These are phyloP conservation scores for Solanum gandarillasii DNA, from an alignment of 257 asterid genomes.

Conservation along the genomic window DNA sequence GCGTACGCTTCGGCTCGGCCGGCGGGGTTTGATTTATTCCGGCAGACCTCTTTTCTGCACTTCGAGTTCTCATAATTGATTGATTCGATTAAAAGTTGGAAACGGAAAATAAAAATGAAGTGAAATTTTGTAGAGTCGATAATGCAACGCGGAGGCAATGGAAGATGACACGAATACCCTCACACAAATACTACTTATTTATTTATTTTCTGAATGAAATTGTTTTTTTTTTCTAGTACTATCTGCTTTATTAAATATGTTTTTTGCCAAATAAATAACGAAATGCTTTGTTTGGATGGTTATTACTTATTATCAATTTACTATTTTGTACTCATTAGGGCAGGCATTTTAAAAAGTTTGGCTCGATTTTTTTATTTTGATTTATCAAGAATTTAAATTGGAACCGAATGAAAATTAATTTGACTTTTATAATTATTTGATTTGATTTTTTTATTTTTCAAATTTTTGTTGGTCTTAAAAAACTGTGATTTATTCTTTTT, in stretches of 20 bases:
- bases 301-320: neutral
- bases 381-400: too few species aligned
- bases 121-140: neutral
- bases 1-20: conserved; percentile 18
- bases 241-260: too few species aligned
- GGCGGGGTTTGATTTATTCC: conserved; percentile 8
- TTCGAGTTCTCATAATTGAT: conserved; percentile 38
- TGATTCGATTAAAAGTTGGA: neutral
- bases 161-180: neutral
- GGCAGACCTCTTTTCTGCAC: conserved; percentile 18
- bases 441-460: too few species aligned
- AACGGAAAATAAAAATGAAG: too few species aligned
- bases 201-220: too few species aligned
- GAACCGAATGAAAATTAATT: too few species aligned
- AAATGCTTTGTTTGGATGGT: neutral
- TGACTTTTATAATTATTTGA: too few species aligned
- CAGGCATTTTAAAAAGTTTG: neutral
- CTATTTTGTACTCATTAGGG: neutral
- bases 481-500: too few species aligned
- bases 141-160: neutral
- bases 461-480: neutral
- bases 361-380: too few species aligned
- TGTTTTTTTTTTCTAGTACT: neutral
- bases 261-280: neutral
- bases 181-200: neutral